A percentile compares a stretch with the other conserved stretches of the same genome.
phyloP scores from a whole-genome alignment of 2,329 filamentous ascomycete species.

The Venturia carpophila region DNA sequence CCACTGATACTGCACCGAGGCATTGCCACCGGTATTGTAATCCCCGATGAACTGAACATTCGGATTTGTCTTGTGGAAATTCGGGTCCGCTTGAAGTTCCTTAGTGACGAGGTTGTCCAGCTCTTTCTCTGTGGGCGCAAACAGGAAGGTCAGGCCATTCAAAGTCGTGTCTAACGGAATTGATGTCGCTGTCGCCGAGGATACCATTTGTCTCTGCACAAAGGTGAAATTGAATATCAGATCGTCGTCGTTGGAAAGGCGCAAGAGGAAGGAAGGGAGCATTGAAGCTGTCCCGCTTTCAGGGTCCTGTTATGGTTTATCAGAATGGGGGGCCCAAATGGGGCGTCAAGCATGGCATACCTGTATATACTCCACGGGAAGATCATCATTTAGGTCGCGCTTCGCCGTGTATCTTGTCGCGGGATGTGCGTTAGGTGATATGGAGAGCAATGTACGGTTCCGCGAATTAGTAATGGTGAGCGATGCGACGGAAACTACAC shows the following conservation, averaged over 20 bases:
- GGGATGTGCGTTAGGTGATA: conserved; percentile 81
- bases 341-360: conserved; percentile 42
- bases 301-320: conserved; percentile 58
- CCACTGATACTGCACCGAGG: conserved; percentile 87
- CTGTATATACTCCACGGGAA: conserved; percentile 84
- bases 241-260: conserved; percentile 84
- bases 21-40: conserved; percentile 72
- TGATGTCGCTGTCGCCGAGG: conserved; percentile 38
- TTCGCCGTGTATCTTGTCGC: conserved; percentile 68
- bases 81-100: conserved; percentile 95
- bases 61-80: conserved; percentile 82
- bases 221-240: conserved; percentile 91
- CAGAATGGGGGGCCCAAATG: not conserved
- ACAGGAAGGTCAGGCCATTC: conserved; percentile 84
- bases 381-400: conserved; percentile 64
- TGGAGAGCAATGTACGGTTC: conserved; percentile 66
- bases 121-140: conserved; percentile 76
- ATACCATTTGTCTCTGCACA: conserved; percentile 52
- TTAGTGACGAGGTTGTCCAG: conserved; percentile 89
- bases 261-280: conserved; percentile 70
- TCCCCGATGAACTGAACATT: conserved; percentile 95
- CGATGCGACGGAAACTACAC: conserved; percentile 74
- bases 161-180: conserved; percentile 65
- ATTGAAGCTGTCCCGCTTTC: conserved; percentile 43
- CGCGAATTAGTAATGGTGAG: conserved; percentile 73